phyloP scores from a whole-genome alignment of 2,329 filamentous ascomycete species.

The Clonostachys sp. region DNA sequence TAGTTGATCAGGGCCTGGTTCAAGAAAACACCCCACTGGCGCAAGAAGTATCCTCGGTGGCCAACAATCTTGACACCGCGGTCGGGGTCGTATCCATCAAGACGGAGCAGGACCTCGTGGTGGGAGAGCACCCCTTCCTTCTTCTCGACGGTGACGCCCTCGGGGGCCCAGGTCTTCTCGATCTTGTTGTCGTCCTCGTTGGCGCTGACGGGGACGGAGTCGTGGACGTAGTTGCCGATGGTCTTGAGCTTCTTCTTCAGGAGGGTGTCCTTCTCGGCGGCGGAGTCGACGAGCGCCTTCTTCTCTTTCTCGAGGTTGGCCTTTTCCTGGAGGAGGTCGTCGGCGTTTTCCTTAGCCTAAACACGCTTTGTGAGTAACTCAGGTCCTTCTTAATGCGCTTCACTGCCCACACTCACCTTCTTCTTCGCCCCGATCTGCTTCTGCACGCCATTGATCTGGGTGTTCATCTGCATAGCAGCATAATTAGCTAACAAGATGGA shows the following conservation, averaged over 20 bases:
- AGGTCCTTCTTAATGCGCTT: not conserved
- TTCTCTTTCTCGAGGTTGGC: constrained; percentile 74
- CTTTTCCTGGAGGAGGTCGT: constrained; percentile 76
- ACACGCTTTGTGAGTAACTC: not conserved
- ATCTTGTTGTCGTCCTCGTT: constrained; percentile 86
- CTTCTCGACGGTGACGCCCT: constrained; percentile 70
- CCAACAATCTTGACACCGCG: constrained; percentile 92
- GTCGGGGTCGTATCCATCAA: constrained; percentile 91
- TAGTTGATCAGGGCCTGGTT: constrained; percentile 96
- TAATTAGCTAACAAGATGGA: constrained; percentile 50
- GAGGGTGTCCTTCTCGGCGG: constrained; percentile 67
- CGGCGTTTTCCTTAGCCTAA: constrained; percentile 80
- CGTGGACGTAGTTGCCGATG: constrained; percentile 72
- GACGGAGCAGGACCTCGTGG: constrained; percentile 83
- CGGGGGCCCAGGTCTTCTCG: constrained; percentile 75
- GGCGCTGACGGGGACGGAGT: constrained; percentile 76
- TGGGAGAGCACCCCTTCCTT: constrained; percentile 72
- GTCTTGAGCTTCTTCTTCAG: constrained; percentile 76
- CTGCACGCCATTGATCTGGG: constrained; percentile 82
- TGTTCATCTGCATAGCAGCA: constrained; percentile 72
- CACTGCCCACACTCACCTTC: constrained; percentile 52
- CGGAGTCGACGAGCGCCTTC: constrained; percentile 71
- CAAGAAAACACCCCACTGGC: constrained; percentile 82
- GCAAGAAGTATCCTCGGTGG: constrained; percentile 90
- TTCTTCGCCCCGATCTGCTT: constrained; percentile 90